Evolutionary conservation across 805 yeast genomes (phyloP).

Genomic region (Ogataea populi-albae): DNA sequence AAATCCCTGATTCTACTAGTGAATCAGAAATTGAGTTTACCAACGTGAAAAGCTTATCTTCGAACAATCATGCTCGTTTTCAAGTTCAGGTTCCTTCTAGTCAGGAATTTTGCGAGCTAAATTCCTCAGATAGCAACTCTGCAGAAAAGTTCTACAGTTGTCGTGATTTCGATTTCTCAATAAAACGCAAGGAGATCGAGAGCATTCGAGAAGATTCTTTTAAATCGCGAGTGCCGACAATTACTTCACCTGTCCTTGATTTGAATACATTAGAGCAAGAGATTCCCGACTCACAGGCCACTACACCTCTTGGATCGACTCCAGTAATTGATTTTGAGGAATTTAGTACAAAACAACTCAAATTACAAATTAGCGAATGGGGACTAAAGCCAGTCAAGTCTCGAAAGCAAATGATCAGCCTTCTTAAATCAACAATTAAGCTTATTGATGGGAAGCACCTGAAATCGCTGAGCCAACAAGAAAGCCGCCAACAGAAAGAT

Average conservation of each 20-base stretch:
- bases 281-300: slow-evolving; percentile 21
- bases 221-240: neutral
- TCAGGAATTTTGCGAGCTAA: neutral
- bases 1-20: slow-evolving; percentile 3
- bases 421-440: slow-evolving; percentile 24
- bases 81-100: slow-evolving; percentile 2
- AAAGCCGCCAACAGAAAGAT: neutral
- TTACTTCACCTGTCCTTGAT: too few species aligned
- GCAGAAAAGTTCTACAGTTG: slow-evolving; percentile 13
- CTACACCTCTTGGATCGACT: slow-evolving; percentile 3
- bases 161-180: slow-evolving; percentile 13
- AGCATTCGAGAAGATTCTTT: slow-evolving; percentile 2
- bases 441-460: slow-evolving; percentile 17
- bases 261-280: slow-evolving; percentile 8
- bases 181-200: slow-evolving; percentile 15
- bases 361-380: slow-evolving; percentile 32
- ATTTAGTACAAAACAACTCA: slow-evolving; percentile 19
- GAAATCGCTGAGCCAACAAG: slow-evolving; percentile 8
- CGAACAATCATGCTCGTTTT: neutral
- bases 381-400: slow-evolving; percentile 38
- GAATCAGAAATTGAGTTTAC: slow-evolving; percentile 1
- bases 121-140: neutral
- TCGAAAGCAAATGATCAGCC: slow-evolving; percentile 33
- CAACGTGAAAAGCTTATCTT: neutral
- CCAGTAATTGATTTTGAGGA: slow-evolving; percentile 14